phyloP scores from a whole-genome alignment of 2,329 filamentous ascomycete species.

The Epichloe hybrida region DNA sequence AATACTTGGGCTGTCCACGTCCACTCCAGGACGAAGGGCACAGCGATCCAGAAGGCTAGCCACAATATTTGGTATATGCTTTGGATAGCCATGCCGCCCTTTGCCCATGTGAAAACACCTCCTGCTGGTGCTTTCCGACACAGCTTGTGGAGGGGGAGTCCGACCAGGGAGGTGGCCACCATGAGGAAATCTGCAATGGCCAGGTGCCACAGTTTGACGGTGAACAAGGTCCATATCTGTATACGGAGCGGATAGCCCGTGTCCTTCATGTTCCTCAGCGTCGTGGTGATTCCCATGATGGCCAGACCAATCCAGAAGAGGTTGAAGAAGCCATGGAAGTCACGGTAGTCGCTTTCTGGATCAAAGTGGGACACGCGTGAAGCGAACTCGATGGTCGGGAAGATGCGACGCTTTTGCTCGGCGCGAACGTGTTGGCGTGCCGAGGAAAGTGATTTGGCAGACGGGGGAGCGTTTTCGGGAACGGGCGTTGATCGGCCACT shows the following conservation, averaged over 20 bases:
- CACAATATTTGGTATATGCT: constrained; percentile 68
- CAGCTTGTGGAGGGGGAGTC: constrained; percentile 58
- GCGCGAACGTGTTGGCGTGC: constrained; percentile 74
- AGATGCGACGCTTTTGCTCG: constrained; percentile 69
- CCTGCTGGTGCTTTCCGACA: constrained; percentile 41
- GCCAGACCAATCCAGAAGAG: constrained; percentile 95
- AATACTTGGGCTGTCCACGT: constrained; percentile 97
- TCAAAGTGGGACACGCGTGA: constrained; percentile 93
- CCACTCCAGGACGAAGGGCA: constrained; percentile 80
- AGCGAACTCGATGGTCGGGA: constrained; percentile 85
- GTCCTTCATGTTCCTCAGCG: constrained; percentile 84
- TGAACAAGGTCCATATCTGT: constrained; percentile 79
- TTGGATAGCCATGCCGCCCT: constrained; percentile 68
- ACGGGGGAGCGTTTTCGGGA: constrained; percentile 85
- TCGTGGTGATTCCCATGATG: constrained; percentile 94
- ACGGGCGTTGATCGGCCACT: constrained; percentile 77
- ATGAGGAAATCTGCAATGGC: constrained; percentile 73
- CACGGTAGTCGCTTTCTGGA: constrained; percentile 75
- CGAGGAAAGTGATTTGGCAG: constrained; percentile 70
- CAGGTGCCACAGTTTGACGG: constrained; percentile 77
- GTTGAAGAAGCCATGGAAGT: constrained; percentile 96
- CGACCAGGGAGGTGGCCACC: constrained; percentile 63
- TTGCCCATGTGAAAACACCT: constrained; percentile 54
- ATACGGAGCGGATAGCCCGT: constrained; percentile 77
- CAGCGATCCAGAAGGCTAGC: constrained; percentile 69